Evolutionary conservation across 2,329 filamentous ascomycete species (phyloP).

Genomic region (Fusarium heterosporum): DNA sequence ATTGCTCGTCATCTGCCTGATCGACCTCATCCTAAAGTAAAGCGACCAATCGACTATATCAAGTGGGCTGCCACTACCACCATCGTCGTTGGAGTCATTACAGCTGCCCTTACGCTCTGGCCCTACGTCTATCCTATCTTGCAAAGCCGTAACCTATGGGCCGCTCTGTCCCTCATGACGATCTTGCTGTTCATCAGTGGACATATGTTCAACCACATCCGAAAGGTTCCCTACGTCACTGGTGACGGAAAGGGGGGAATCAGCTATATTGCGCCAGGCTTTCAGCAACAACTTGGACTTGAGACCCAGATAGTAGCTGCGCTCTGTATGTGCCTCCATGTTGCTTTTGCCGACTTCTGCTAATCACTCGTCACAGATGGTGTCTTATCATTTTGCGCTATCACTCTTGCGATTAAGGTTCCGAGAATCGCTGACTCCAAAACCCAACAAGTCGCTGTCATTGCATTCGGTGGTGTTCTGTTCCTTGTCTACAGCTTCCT

Average conservation of each 20-base stretch:
- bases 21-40: constrained; percentile 79
- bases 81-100: constrained; percentile 75
- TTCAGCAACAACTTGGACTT: constrained; percentile 92
- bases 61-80: constrained; percentile 76
- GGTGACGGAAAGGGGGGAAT: constrained; percentile 88
- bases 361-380: constrained; percentile 58
- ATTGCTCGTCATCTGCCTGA: constrained; percentile 81
- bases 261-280: constrained; percentile 89
- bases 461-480: constrained; percentile 82
- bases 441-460: constrained; percentile 82
- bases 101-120: constrained; percentile 76
- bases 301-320: constrained; percentile 96
- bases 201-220: constrained; percentile 99
- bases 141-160: constrained; percentile 94
- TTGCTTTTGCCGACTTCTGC: not conserved
- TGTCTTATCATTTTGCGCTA: constrained; percentile 87
- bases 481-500: constrained; percentile 93
- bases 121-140: constrained; percentile 85
- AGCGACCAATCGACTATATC: constrained; percentile 88
- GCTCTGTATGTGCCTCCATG: constrained; percentile 75
- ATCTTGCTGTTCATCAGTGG: constrained; percentile 95
- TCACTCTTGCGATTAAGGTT: constrained; percentile 90
- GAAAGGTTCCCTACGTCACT: constrained; percentile 91
- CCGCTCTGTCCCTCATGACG: constrained; percentile 85
- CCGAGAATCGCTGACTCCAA: constrained; percentile 85